Base-by-base conservation (phyloP, 352 stramenopile species). In the Globisporangium orthogonon region DNA sequence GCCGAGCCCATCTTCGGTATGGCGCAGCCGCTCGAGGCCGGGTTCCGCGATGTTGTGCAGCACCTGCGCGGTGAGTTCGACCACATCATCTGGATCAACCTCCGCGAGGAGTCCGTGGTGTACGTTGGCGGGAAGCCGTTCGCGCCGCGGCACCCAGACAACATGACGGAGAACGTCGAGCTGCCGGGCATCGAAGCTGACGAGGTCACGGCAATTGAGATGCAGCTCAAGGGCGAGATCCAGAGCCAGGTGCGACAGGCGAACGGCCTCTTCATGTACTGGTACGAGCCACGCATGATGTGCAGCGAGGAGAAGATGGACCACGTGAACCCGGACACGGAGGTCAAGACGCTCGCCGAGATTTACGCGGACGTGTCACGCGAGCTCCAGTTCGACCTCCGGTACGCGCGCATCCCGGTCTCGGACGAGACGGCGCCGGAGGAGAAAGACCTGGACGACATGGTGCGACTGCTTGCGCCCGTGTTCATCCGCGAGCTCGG, bases 101-200 rank as follows among this genome's bases (percentile, higher is more conserved):
- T 97, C 50, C 83, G 89, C 4, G 87, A 96, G 65, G 89, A 96
- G 69, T 86, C 86, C n/a, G 76, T 97, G 11, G 77, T 96, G n/a
- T 97, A 95, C 63, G 88, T 96, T 14, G 77, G 67, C 43, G 87
- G 86, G 4, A 75, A 81, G 49, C 89, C 89, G 4, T 97, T 92
- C 58, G 89, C 89, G 50, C 74, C 96, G 47, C 89, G 89, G 4
- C 79, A 93, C 46, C 67, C 72, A 10, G 75, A 89, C 33, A 77
- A 93, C 58, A 56, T 95, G 37, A 86, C 94, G 64, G 72, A 90
- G 28, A 97, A 96, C 39, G 74, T 96, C 52, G 83, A 92, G 52
- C 96, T 93, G 33, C 85, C 86, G 3, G 85, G 84, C 28, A 96
- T 97, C 46, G 86, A 97, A 58, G 83, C 91, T 10, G 82, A 95